These are phyloP conservation scores for Cladosporium austrohemisphaericum DNA, from an alignment of 2,329 filamentous ascomycete genomes.

Conservation along the genomic window DNA sequence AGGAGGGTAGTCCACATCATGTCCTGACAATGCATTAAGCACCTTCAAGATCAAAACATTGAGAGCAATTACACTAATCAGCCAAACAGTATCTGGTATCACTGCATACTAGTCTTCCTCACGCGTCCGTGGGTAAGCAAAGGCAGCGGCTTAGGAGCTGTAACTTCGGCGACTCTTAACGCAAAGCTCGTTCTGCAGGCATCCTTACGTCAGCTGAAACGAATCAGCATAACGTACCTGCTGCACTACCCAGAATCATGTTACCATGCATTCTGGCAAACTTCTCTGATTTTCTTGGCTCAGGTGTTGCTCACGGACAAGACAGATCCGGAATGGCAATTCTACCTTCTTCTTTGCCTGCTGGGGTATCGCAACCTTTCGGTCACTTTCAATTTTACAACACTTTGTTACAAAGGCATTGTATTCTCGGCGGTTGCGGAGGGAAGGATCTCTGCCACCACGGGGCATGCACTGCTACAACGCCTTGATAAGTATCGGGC, in stretches of 20 bases:
- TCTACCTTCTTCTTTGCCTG: background rate
- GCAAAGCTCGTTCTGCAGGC: background rate
- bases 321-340: background rate
- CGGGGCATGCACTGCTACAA: too few species aligned
- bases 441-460: too few species aligned
- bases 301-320: background rate
- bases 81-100: background rate
- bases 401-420: background rate
- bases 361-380: background rate
- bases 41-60: too few species aligned
- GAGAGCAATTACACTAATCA: background rate
- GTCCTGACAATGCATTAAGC: background rate
- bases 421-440: background rate
- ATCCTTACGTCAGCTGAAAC: background rate
- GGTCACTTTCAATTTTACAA: background rate
- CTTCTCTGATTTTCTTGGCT: background rate
- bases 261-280: background rate
- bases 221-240: background rate
- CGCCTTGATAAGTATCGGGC: too few species aligned
- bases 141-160: too few species aligned
- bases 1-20: background rate
- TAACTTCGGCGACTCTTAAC: background rate
- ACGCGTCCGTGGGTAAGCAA: background rate
- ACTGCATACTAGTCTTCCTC: background rate
- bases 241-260: background rate